phyloP scores from a whole-genome alignment of 495 filamentous ascomycete genomes.

The Penicillium desertorum region DNA sequence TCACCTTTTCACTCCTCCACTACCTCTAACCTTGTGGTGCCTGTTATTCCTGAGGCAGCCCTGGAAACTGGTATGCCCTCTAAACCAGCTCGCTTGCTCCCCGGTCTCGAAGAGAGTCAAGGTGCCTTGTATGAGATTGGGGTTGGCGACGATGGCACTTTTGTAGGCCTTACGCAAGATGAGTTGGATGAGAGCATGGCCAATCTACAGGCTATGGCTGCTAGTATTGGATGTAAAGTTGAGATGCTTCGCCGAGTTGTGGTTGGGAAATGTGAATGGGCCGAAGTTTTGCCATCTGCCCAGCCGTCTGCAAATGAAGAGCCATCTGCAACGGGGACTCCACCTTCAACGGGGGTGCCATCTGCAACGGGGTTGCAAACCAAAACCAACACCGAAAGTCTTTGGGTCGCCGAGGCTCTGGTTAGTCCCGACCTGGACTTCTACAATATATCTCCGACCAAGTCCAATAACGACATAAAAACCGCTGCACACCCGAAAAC shows the following conservation, averaged over 20 bases:
- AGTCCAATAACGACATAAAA: constrained; percentile 5
- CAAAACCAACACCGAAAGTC: constrained; percentile 49
- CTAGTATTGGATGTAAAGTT: constrained; percentile 85
- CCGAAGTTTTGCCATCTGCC: constrained; percentile 37
- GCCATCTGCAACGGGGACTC: constrained; percentile 20
- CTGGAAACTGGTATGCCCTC: constrained; percentile 52
- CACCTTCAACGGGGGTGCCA: neutral
- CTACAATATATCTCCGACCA: constrained; percentile 28
- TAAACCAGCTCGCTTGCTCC: constrained; percentile 63
- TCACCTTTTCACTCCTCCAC: constrained; percentile 82
- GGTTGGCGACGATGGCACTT: constrained; percentile 88
- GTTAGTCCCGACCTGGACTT: constrained; percentile 61
- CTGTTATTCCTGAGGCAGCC: constrained; percentile 65
- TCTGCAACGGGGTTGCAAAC: constrained; percentile 23
- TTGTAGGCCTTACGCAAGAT: constrained; percentile 85
- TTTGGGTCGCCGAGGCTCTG: constrained; percentile 89
- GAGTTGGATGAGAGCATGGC: constrained; percentile 87
- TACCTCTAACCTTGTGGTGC: constrained; percentile 67
- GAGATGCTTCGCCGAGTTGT: constrained; percentile 78
- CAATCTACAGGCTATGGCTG: constrained; percentile 84
- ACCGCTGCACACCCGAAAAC: constrained; percentile 1
- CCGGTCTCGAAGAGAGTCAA: constrained; percentile 86
- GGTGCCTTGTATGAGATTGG: constrained; percentile 97
- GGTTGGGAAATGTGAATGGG: constrained; percentile 86
- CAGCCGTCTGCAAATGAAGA: neutral